A percentile compares a stretch with the other conserved stretches of the same genome.
Conservation (phyloP, 805 yeast genomes). For the Starmerella etchellsii region DNA sequence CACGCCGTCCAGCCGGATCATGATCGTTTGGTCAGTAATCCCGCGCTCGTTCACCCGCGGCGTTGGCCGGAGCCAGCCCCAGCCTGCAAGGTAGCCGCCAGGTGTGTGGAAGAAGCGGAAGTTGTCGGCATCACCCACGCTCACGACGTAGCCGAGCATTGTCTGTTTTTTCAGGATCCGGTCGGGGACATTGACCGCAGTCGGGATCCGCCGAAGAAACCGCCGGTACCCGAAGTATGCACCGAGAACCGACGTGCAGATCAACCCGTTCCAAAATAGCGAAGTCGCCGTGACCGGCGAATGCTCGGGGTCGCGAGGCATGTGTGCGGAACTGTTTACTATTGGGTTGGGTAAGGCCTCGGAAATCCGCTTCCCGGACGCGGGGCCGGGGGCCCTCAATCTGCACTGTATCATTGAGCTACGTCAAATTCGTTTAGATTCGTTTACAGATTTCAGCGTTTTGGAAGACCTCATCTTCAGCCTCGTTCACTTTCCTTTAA, state of each 20-base stretch:
- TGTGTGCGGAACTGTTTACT: background rate
- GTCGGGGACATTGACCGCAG: slow-evolving; percentile 40
- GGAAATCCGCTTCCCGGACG: no score
- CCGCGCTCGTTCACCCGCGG: slow-evolving; percentile 43
- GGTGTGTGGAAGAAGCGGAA: slow-evolving; percentile 89
- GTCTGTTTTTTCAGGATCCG: slow-evolving; percentile 33
- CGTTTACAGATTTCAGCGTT: no score
- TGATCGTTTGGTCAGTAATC: slow-evolving; percentile 52
- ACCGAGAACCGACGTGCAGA: slow-evolving; percentile 31
- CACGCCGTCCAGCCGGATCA: slow-evolving; percentile 76
- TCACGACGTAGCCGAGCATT: slow-evolving; percentile 61
- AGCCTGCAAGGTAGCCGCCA: slow-evolving; percentile 75
- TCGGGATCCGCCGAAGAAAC: slow-evolving; percentile 39
- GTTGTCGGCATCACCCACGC: slow-evolving; percentile 94
- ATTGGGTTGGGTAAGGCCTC: no score
- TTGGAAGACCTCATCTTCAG: no score
- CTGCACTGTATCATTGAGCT: no score
- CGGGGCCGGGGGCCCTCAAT: no score
- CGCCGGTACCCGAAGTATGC: slow-evolving; percentile 35
- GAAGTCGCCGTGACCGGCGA: slow-evolving; percentile 10
- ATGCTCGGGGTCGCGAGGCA: slow-evolving; percentile 17
- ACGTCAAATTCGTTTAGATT: no score
- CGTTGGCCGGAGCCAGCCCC: slow-evolving; percentile 75
- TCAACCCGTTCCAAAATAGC: slow-evolving; percentile 8
- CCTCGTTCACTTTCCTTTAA: no score